Evolutionary conservation across 2,329 filamentous ascomycete species (phyloP).

Genomic region (Cordyceps pruinosa): DNA sequence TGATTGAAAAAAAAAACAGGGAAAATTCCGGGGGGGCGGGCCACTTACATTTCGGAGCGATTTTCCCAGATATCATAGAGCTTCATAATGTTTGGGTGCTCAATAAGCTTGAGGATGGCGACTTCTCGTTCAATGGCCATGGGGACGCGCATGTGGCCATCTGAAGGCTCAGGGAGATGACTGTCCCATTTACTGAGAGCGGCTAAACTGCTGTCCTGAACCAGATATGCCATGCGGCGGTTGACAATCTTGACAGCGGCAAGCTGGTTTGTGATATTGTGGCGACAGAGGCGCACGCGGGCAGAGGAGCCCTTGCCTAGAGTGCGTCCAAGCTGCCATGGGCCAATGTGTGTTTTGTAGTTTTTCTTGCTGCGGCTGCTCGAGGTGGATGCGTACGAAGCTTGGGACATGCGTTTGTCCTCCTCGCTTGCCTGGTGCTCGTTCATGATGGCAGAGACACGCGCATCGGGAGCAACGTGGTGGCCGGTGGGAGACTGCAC

Average conservation of each 20-base stretch:
- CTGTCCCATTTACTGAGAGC: constrained; percentile 70
- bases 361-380: constrained; percentile 35
- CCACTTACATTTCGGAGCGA: constrained; percentile 75
- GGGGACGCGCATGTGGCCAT: constrained; percentile 66
- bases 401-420: constrained; percentile 32
- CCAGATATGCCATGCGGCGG: constrained; percentile 69
- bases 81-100: constrained; percentile 90
- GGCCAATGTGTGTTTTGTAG: constrained; percentile 73
- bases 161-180: constrained; percentile 45
- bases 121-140: constrained; percentile 91
- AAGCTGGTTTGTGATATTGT: constrained; percentile 68
- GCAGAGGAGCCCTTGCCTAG: constrained; percentile 87
- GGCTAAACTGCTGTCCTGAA: constrained; percentile 78
- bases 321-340: constrained; percentile 86
- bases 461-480: constrained; percentile 15
- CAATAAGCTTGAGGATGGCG: constrained; percentile 91
- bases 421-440: constrained; percentile 27
- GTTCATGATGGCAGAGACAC: constrained; percentile 19
- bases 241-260: constrained; percentile 96
- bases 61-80: constrained; percentile 98
- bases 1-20: not conserved
- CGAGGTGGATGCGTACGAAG: constrained; percentile 34
- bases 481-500: constrained; percentile 8
- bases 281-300: constrained; percentile 77
- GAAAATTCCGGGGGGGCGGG: no score